Evolutionary conservation across 2,329 filamentous ascomycete genomes (phyloP).

Genomic region (Venturiaceae sp.): DNA sequence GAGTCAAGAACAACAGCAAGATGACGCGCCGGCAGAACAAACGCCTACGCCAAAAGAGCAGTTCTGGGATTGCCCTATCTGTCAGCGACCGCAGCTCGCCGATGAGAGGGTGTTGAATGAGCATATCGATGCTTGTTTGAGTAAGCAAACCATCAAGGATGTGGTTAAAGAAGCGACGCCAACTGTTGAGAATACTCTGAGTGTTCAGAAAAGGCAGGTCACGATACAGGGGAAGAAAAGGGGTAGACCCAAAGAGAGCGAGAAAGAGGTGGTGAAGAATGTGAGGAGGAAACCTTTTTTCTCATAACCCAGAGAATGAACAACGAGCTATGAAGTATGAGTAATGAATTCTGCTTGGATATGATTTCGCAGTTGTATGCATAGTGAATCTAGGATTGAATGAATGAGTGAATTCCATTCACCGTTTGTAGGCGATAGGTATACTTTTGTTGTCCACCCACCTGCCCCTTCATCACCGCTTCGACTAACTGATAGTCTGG

Average conservation of each 20-base stretch:
- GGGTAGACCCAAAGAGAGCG: not conserved
- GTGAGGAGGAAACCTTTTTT: not conserved
- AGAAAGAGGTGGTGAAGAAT: not conserved
- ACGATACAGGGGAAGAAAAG: not conserved
- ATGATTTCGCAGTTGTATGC: too few species aligned
- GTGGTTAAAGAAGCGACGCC: constrained; percentile 24
- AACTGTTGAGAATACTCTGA: not conserved
- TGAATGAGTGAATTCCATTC: too few species aligned
- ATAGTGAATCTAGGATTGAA: too few species aligned
- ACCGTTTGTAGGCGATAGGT: too few species aligned
- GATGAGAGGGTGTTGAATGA: constrained; percentile 75
- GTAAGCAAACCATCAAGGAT: constrained; percentile 75
- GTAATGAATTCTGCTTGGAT: too few species aligned
- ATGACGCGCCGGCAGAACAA: constrained; percentile 5
- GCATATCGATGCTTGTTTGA: constrained; percentile 88
- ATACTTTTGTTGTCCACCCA: too few species aligned
- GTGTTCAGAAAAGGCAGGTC: not conserved
- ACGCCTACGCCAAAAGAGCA: constrained; percentile 19
- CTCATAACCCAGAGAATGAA: not conserved
- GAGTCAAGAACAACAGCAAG: constrained; percentile 37
- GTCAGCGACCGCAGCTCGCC: constrained; percentile 61
- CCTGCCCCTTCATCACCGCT: too few species aligned
- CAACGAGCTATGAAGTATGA: not conserved
- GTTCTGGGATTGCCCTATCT: constrained; percentile 84
- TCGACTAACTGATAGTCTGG: too few species aligned